These are phyloP conservation scores for Colletotrichum magnum DNA, from an alignment of 2,329 filamentous ascomycete species.

Conservation along the genomic window DNA sequence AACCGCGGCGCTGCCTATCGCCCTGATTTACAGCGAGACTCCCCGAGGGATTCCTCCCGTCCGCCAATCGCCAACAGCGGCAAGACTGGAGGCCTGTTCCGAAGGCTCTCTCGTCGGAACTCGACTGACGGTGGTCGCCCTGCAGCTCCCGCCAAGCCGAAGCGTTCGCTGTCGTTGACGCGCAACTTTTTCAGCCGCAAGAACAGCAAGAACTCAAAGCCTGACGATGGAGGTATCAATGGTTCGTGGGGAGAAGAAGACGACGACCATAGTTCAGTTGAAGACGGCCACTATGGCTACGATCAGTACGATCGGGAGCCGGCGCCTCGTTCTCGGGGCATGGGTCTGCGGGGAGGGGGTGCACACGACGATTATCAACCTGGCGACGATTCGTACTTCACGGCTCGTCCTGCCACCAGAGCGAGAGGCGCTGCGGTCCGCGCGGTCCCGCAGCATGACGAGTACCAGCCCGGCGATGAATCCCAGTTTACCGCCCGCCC, in stretches of 20 bases:
- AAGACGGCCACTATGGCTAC: conserved; percentile 43
- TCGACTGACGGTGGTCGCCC: conserved; percentile 54
- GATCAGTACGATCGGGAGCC: conserved; percentile 39
- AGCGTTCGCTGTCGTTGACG: conserved; percentile 74
- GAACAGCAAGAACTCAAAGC: conserved; percentile 55
- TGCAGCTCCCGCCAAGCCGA: conserved; percentile 56
- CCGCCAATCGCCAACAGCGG: conserved; percentile 63
- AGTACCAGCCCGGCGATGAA: conserved; percentile 30
- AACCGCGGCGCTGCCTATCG: conserved; percentile 53
- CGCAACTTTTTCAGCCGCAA: conserved; percentile 59
- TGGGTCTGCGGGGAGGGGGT: conserved; percentile 57
- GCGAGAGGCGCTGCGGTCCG: conserved; percentile 34
- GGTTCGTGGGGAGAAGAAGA: conserved; percentile 65
- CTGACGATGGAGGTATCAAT: conserved; percentile 69
- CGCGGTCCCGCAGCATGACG: conserved; percentile 16
- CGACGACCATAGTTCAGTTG: conserved; percentile 47
- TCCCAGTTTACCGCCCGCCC: conserved; percentile 32
- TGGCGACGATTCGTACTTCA: conserved; percentile 72
- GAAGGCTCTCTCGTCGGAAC: conserved; percentile 56
- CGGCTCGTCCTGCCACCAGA: conserved; percentile 52
- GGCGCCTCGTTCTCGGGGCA: conserved; percentile 34
- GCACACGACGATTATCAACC: conserved; percentile 64
- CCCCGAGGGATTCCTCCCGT: conserved; percentile 56
- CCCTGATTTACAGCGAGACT: conserved; percentile 52
- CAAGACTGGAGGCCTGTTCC: conserved; percentile 44